Percentiles rank a stretch among this genome's conserved stretches.
These are phyloP conservation scores for Candida stauntonica DNA, from an alignment of 805 yeast genomes.

Conservation along the genomic window DNA sequence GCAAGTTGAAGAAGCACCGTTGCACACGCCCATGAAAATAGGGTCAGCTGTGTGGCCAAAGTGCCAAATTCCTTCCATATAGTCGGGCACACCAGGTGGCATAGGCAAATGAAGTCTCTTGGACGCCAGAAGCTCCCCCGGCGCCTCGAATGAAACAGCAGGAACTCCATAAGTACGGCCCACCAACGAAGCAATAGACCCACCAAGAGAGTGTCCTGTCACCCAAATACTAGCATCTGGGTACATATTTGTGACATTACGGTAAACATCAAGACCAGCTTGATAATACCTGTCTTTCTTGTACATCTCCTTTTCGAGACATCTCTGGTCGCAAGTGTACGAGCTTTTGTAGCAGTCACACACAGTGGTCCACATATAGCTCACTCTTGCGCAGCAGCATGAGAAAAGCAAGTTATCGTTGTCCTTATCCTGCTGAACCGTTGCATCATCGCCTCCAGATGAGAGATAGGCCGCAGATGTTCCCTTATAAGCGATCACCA, in stretches of 20 bases:
- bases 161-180: conserved; percentile 92
- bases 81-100: conserved; percentile 83
- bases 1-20: conserved; percentile 87
- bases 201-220: conserved; percentile 95
- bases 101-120: conserved; percentile 81
- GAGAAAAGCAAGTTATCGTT: conserved; percentile 89
- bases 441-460: conserved; percentile 81
- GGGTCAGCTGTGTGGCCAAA: conserved; percentile 98
- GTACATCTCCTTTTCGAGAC: conserved; percentile 73
- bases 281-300: conserved; percentile 78
- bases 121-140: conserved; percentile 85
- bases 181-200: conserved; percentile 71
- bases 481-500: conserved; percentile 83
- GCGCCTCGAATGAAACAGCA: conserved; percentile 86
- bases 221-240: conserved; percentile 79
- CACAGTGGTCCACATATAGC: conserved; percentile 89
- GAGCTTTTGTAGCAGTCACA: conserved; percentile 88
- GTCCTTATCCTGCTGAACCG: conserved; percentile 72
- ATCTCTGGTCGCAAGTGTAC: conserved; percentile 83
- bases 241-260: conserved; percentile 61
- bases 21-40: conserved; percentile 92
- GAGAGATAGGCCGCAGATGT: conserved; percentile 78
- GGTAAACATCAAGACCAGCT: conserved; percentile 72
- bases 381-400: conserved; percentile 93
- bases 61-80: conserved; percentile 87